Conservation (phyloP, 768 basidiomycete genomes). For the Austroboletus eburneus region DNA sequence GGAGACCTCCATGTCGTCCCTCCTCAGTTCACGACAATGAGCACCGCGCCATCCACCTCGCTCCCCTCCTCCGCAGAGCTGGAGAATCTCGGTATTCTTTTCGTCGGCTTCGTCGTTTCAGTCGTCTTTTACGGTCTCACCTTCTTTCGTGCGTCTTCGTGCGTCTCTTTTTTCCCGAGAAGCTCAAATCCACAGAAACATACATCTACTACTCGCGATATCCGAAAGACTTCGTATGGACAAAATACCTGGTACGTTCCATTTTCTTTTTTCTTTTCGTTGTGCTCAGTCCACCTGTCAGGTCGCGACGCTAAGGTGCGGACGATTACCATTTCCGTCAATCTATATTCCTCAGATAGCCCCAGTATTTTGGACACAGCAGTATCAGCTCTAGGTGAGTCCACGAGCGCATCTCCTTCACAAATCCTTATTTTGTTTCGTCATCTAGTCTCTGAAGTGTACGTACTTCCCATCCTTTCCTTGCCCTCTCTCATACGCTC, state of each 20-base stretch:
- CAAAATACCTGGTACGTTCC: constrained; percentile 19
- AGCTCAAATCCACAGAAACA: constrained; percentile 19
- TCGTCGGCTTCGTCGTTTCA: constrained; percentile 25
- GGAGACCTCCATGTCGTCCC: constrained; percentile 1
- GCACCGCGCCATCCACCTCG: not conserved
- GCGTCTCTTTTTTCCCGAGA: too few relatives aligned
- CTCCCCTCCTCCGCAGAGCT: constrained; percentile 17
- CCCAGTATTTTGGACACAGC: constrained; percentile 23
- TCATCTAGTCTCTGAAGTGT: constrained; percentile 26
- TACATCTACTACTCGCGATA: constrained; percentile 30
- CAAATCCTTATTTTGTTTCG: constrained; percentile 6
- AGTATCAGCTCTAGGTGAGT: constrained; percentile 24
- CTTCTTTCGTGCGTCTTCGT: constrained; percentile 28
- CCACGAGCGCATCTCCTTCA: not conserved
- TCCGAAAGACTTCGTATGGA: constrained; percentile 16
- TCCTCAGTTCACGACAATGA: constrained; percentile 14
- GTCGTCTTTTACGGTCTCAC: constrained; percentile 31
- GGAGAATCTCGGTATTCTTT: constrained; percentile 25
- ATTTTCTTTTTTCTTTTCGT: not conserved
- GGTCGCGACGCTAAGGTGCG: constrained; percentile 23
- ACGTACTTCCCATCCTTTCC: not conserved
- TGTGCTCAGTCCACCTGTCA: constrained; percentile 1
- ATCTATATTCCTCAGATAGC: not conserved
- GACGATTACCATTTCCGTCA: not conserved
- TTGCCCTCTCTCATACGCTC: constrained; percentile 6